Conservation (phyloP, 257 asterid species). For the Coffea eugenioides region DNA sequence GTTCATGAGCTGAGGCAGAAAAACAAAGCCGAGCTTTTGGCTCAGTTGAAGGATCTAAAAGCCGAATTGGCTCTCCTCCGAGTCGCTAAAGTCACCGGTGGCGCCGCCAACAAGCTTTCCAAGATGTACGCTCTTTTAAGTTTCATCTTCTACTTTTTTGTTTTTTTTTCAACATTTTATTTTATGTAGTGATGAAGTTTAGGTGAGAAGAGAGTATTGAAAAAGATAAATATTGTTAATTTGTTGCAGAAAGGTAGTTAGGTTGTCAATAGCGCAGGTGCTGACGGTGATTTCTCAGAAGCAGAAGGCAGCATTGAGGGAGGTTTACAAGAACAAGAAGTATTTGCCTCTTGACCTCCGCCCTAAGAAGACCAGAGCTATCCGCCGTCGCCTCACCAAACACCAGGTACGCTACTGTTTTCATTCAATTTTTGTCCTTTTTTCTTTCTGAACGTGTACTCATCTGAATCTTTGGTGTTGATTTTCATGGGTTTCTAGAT, state of each 20-base stretch:
- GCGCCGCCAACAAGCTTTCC: constrained; percentile 51
- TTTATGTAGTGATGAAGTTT: not conserved
- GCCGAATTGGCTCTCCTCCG: constrained; percentile 68
- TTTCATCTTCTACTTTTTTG: not conserved
- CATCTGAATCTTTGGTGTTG: no score
- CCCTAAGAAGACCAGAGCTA: constrained; percentile 76
- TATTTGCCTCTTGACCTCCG: constrained; percentile 76
- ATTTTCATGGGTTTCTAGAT: not conserved
- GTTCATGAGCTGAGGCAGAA: constrained; percentile 64
- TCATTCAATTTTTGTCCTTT: not conserved
- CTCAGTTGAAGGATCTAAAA: constrained; percentile 75
- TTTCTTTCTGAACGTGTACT: not conserved
- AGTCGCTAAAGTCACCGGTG: constrained; percentile 56
- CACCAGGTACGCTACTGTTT: constrained; percentile 44
- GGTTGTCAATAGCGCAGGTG: constrained; percentile 74
- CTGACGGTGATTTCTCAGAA: constrained; percentile 74
- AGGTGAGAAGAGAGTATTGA: not conserved
- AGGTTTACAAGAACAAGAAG: constrained; percentile 69
- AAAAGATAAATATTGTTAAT: not conserved
- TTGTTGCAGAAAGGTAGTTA: constrained; percentile 48
- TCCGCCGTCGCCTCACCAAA: constrained; percentile 74
- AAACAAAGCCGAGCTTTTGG: constrained; percentile 51
- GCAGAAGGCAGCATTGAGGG: constrained; percentile 64
- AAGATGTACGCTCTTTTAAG: constrained; percentile 22
- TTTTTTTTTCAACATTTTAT: not conserved